A percentile compares a stretch with the other conserved stretches of the same genome.
phyloP scores from a whole-genome alignment of 1,284 basidiomycete species.

The Cryptococcus hybrid region DNA sequence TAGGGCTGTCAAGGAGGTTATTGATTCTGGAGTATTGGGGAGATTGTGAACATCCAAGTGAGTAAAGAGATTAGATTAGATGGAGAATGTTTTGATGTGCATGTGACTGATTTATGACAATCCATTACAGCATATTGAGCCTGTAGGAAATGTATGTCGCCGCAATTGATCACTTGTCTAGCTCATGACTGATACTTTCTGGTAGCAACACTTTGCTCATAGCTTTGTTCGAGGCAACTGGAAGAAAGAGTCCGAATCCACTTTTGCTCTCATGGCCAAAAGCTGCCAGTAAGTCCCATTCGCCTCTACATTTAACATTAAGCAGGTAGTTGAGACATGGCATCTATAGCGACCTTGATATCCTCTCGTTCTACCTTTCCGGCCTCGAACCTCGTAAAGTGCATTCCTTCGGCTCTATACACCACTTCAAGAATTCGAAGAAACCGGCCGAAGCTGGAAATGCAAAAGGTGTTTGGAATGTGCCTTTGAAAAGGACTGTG shows the following conservation, averaged over 20 bases:
- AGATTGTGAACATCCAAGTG: slow-evolving; percentile 64
- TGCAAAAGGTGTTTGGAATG: slow-evolving; percentile 73
- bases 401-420: slow-evolving; percentile 77
- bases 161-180: slow-evolving; percentile 5
- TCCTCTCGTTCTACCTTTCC: slow-evolving; percentile 65
- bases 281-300: slow-evolving; percentile 66
- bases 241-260: slow-evolving; percentile 65
- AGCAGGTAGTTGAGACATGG: not conserved
- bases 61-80: slow-evolving; percentile 52
- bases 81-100: slow-evolving; percentile 56
- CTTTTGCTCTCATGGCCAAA: slow-evolving; percentile 82
- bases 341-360: slow-evolving; percentile 68
- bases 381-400: slow-evolving; percentile 61
- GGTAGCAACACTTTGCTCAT: slow-evolving; percentile 72
- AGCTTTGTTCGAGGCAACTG: slow-evolving; percentile 68
- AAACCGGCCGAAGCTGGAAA: slow-evolving; percentile 68
- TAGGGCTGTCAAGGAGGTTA: slow-evolving; percentile 64
- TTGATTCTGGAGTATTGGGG: slow-evolving; percentile 67
- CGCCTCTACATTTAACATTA: not conserved
- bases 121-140: slow-evolving; percentile 34
- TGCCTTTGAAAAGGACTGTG: slow-evolving; percentile 64
- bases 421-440: slow-evolving; percentile 68
- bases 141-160: slow-evolving; percentile 27
- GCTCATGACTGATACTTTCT: slow-evolving; percentile 53
- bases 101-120: not conserved